Evolutionary conservation across 75 land plant genomes (phyloP), one percentile per base, ranked within the genome.

Genomic region (Pseudotsuga menziesii): DNA sequence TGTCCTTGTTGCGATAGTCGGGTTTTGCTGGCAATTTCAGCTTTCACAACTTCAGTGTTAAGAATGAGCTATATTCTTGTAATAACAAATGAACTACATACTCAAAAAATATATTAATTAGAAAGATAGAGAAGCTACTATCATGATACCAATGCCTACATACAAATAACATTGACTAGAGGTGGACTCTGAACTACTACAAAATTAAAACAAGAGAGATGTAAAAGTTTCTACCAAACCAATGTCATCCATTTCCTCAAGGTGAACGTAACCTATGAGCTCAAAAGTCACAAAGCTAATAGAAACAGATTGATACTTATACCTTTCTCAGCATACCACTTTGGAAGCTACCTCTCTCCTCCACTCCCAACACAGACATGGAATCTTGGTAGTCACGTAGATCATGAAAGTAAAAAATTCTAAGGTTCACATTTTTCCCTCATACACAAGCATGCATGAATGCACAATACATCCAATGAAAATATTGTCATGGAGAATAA

Each of bases 351-450:
- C 78, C 90, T 90, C 84, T 97, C 95, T 54, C 98, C 99, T 27
- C 99, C 98, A 81, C 93, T 85, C 36, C 99, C 99, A 75, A 94
- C 99, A 85, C 99, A 94, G 11, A 78, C 81, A 85, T 97, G 95
- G 79, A 97, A 97, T 0, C 99, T 95, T 26, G 99, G 99, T 74
- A 97, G 98, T 83, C 99, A 88, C n/a, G 99, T 95, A 83, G 91
- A 58, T 20, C 82, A 96, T 95, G 82, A 57, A 64, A 69, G 35
- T 35, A 29, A 20, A 16, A 74, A 56, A 26, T 55, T 15, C 9
- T 27, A 74, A 56, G 55, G 27, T 25, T 39, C 23, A 76, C 8
- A 4, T 26, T 27, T n/a, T 39, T 32, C 78, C 26, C 22, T 23
- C 75, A 4, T 59, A 9, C 39, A 69, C 7, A 69, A 20, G 20